These are phyloP conservation scores for Hymenoscyphus linearis DNA, from an alignment of 2,329 filamentous ascomycete species.

Conservation along the genomic window DNA sequence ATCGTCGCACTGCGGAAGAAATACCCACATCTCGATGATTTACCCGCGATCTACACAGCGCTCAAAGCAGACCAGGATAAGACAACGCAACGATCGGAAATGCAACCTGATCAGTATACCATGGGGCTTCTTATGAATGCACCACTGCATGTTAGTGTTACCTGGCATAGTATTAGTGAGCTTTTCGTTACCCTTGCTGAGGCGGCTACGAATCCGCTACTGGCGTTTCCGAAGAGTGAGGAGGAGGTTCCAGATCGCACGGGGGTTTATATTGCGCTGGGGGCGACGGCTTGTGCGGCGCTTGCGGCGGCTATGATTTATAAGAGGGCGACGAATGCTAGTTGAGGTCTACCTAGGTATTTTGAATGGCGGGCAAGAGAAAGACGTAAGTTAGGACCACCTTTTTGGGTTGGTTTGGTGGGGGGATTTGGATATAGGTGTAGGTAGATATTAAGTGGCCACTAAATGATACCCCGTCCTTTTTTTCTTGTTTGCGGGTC, in stretches of 20 bases:
- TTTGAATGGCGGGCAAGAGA: no score
- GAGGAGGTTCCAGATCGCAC: slow-evolving; percentile 81
- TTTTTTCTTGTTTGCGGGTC: no score
- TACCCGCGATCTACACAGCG: slow-evolving; percentile 87
- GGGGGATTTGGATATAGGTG: no score
- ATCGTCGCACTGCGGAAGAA: slow-evolving; percentile 75
- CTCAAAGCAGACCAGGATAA: slow-evolving; percentile 95
- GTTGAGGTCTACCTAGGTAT: slow-evolving; percentile 12
- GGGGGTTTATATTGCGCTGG: slow-evolving; percentile 78
- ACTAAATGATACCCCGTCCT: no score
- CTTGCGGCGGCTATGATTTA: slow-evolving; percentile 62
- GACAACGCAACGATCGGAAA: slow-evolving; percentile 87
- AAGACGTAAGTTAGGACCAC: no score
- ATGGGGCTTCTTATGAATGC: slow-evolving; percentile 79
- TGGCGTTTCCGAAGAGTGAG: slow-evolving; percentile 82
- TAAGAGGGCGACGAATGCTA: slow-evolving; percentile 36
- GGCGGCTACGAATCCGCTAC: slow-evolving; percentile 82
- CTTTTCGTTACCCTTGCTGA: slow-evolving; percentile 90
- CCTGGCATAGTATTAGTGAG: slow-evolving; percentile 90
- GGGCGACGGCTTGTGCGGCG: slow-evolving; percentile 61
- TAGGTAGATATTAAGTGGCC: no score
- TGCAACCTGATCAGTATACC: slow-evolving; percentile 90
- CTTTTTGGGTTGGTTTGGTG: no score
- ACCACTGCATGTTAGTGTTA: slow-evolving; percentile 89
- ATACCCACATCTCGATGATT: slow-evolving; percentile 77